Conservation (phyloP, 768 basidiomycete species). For the Cyclocybe aegerita region DNA sequence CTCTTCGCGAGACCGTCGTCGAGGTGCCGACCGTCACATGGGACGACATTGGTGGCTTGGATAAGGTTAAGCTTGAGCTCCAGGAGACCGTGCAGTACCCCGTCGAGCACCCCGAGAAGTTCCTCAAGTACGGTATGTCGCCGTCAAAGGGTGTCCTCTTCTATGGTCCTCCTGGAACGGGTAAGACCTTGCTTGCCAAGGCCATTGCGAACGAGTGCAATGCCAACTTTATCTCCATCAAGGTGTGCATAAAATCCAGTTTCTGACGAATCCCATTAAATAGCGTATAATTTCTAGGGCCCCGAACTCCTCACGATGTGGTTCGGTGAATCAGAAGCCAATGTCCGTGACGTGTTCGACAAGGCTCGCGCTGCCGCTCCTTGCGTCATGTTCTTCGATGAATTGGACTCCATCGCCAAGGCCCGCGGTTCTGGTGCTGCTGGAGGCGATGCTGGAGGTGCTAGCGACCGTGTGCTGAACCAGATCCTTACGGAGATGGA, state of each 20-base stretch:
- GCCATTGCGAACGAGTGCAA: slow-evolving; percentile 99
- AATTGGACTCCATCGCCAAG: slow-evolving; percentile 98
- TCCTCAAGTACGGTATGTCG: slow-evolving; percentile 99
- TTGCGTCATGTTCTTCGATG: slow-evolving; percentile 99
- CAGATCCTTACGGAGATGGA: slow-evolving; percentile 98
- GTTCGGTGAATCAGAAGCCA: slow-evolving; percentile 99
- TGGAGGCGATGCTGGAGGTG: slow-evolving; percentile 90
- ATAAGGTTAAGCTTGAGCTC: slow-evolving; percentile 98
- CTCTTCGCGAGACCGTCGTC: slow-evolving; percentile 98
- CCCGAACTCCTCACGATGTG: slow-evolving; percentile 99
- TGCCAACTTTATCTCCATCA: slow-evolving; percentile 99
- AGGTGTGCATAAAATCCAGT: slow-evolving; percentile 43
- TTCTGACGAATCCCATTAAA: slow-evolving; percentile 4
- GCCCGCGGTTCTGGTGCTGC: slow-evolving; percentile 84
- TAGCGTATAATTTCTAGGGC: slow-evolving; percentile 47
- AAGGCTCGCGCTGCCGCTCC: slow-evolving; percentile 99
- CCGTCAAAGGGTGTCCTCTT: slow-evolving; percentile 99
- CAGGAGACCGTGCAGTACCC: slow-evolving; percentile 99
- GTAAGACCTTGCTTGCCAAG: slow-evolving; percentile 98
- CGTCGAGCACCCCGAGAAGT: slow-evolving; percentile 99
- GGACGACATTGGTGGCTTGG: slow-evolving; percentile 99
- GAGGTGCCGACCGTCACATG: slow-evolving; percentile 98
- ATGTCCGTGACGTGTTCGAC: slow-evolving; percentile 99
- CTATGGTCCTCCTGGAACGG: slow-evolving; percentile 99
- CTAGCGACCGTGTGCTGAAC: slow-evolving; percentile 96